A percentile compares a stretch with the other conserved stretches of the same genome.
Conservation (phyloP, 768 basidiomycete species). For the Scleroderma bovista region DNA sequence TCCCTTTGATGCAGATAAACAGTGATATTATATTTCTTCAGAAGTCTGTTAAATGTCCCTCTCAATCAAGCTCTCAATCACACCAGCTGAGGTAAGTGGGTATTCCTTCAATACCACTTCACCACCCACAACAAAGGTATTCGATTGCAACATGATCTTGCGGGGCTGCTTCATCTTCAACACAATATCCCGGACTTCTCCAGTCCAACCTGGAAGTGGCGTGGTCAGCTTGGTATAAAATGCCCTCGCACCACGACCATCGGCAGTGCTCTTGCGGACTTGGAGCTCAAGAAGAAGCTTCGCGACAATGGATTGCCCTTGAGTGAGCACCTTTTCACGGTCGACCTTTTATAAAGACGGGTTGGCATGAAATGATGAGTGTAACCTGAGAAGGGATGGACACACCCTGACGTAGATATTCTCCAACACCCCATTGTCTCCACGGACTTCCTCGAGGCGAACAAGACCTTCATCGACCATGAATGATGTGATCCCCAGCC, state of each 20-base stretch:
- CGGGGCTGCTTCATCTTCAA: conserved; percentile 82
- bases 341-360: conserved; percentile 48
- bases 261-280: conserved; percentile 81
- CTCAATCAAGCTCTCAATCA: conserved; percentile 81
- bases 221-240: conserved; percentile 79
- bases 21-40: no score
- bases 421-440: conserved; percentile 50
- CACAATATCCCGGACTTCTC: conserved; percentile 71
- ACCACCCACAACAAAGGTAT: conserved; percentile 60
- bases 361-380: neutral
- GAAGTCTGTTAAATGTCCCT: conserved; percentile 51
- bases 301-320: conserved; percentile 63
- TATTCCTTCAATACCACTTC: conserved; percentile 79
- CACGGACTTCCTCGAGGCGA: conserved; percentile 61
- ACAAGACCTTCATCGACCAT: conserved; percentile 69
- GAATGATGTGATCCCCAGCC: conserved; percentile 79
- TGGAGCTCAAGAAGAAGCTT: conserved; percentile 77
- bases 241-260: conserved; percentile 69
- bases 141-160: conserved; percentile 82
- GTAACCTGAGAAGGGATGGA: conserved; percentile 1
- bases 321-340: conserved; percentile 56
- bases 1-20: no score
- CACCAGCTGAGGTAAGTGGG: conserved; percentile 62
- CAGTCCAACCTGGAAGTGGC: conserved; percentile 66
- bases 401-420: conserved; percentile 67